Conservation (phyloP, 805 yeast genomes). For the Candida boidinii region DNA sequence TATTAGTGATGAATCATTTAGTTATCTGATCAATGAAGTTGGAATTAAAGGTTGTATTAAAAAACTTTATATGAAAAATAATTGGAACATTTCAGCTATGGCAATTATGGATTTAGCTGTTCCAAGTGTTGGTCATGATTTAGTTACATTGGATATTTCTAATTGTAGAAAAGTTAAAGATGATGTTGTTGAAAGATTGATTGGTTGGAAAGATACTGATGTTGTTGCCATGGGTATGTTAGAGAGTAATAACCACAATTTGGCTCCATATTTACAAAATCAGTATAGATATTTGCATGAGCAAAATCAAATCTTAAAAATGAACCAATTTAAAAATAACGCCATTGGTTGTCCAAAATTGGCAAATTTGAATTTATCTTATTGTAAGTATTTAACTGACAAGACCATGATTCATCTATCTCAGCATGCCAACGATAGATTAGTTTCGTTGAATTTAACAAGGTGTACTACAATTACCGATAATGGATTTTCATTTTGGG, state of each 20-base stretch:
- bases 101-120: conserved; percentile 72
- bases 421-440: conserved; percentile 42
- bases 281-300: neutral
- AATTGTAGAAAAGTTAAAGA: conserved; percentile 71
- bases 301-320: neutral
- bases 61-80: conserved; percentile 52
- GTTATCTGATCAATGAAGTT: conserved; percentile 59
- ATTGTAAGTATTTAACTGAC: conserved; percentile 71
- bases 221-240: too few relatives aligned
- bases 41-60: conserved; percentile 57
- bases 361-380: conserved; percentile 49
- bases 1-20: conserved; percentile 67
- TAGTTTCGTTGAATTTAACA: conserved; percentile 53
- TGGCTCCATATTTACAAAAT: conserved; percentile 13
- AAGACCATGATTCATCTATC: conserved; percentile 57
- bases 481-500: conserved; percentile 62
- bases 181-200: conserved; percentile 58
- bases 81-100: conserved; percentile 76
- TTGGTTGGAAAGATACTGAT: conserved; percentile 37
- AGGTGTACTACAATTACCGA: conserved; percentile 77
- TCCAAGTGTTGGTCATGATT: conserved; percentile 50
- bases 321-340: neutral
- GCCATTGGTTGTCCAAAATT: conserved; percentile 52
- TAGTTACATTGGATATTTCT: conserved; percentile 56
- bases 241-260: too few relatives aligned